Evolutionary conservation across 2,329 filamentous ascomycete genomes (phyloP), one percentile per base, ranked within the genome.

Genomic region (Fusarium sulawesiense): DNA sequence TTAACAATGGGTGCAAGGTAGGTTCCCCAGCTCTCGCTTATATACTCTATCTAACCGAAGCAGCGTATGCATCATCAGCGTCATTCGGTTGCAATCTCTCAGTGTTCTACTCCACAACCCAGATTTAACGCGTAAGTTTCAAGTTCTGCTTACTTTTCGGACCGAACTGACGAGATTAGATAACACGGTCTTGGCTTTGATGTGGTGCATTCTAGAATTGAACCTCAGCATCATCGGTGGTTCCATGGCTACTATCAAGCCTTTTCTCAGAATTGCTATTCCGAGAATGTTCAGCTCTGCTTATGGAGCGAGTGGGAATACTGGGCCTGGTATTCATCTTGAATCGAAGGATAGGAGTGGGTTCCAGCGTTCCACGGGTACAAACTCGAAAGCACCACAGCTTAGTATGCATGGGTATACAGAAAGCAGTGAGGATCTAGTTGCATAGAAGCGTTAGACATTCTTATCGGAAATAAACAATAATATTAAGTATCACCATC

Each of bases 181-280:
- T n/a, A 66, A 66, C 16, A 66, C 63, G 1, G 63, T 66, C 25
- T 48, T 59, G 29, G 63, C 63, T 14, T 20, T 66, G 8, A 64
- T 59, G 59, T 66, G 63, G 59, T 66, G 59, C 37, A 40, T 64
- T n/a, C 46, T 66, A n/a, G 63, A 66, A 32, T 27, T 66, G n/a
- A 66, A 66, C 30, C 29, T 66, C 3, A 66, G 63, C 34, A 66
- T 66, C 27, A 56, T 66, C 27, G 63, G 59, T 40, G 63, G 63
- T 8, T 66, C 59, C 1, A 47, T 66, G 40, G 58, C 63, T 18
- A 64, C 63, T 2, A 40, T 64, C n/a, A 66, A 66, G 7, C 63
- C 63, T 4, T 62, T 66, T 29, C 49, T 66, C 3, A 30, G 55
- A 11, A 64, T 63, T 11, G 32, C 48, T 5, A 42, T 66, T 23